Base-by-base conservation (phyloP, 768 basidiomycete species). In the Paxillus rubicundulus region DNA sequence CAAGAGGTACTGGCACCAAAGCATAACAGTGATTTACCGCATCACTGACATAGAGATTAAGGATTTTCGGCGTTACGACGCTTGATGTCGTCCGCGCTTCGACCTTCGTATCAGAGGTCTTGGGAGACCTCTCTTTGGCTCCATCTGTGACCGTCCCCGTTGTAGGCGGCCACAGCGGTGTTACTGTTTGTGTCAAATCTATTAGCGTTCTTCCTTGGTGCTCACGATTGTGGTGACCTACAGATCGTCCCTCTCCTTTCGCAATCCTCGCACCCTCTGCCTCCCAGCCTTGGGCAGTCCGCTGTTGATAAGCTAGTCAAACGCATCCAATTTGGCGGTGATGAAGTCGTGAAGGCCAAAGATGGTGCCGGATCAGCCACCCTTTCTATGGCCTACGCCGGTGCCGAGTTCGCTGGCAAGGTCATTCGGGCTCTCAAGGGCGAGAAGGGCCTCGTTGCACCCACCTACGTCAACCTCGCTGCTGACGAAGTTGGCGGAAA, bases 311-410 rank as follows among this genome's bases (percentile, higher is more conserved):
- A 77, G 13, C 80, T 98, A 45, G 77, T 89, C 44, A 78, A 92
- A 51, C 88, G 92, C 59, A 92, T 97, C 62, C 94, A 96, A 70
- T 97, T 90, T 64, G 95, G 95, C 51, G 95, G 94, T 52, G 95
- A 97, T 61, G 95, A 98, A 74, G 95, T 98, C 65, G 96, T 98
- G 69, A 89, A 97, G 75, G 97, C 97, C 40, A 99, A 99, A 77
- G 88, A 92, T 63, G 86, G 86, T 52, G 70, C 78, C 47, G 97
- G 97, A 41, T 94, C 92, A 30, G 95, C 95, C 9, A 97, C 94
- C n/a, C 82, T 96, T 52, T 93, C 91, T 32, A 98, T 98, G 94
- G 93, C 93, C 1, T 92, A 87, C 61, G 91, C 96, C 47, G 96
- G 94, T 52, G 90, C 89, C 45, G 86, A 92, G 72, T 98, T 98